A percentile compares a stretch with the other conserved stretches of the same genome.
phyloP scores from a whole-genome alignment of 2,329 filamentous ascomycete species.

The Davidsoniella eucalypti region DNA sequence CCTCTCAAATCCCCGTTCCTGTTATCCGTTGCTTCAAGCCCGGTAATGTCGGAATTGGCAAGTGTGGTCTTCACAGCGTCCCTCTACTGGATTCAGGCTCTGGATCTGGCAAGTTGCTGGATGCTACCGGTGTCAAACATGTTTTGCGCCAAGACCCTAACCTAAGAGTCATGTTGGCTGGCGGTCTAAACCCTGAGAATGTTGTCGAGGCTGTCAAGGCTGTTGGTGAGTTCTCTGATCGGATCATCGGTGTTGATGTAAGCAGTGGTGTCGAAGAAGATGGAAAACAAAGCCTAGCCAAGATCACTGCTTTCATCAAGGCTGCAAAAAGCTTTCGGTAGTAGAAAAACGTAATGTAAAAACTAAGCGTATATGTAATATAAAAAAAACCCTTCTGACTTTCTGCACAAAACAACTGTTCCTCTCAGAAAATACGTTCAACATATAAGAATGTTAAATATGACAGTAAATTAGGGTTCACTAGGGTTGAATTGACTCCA shows the following conservation, averaged over 20 bases:
- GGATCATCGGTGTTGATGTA: slow-evolving; percentile 74
- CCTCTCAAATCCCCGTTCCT: slow-evolving; percentile 72
- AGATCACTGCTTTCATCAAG: slow-evolving; percentile 66
- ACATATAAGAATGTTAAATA: neutral
- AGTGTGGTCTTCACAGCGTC: slow-evolving; percentile 65
- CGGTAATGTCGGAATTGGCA: slow-evolving; percentile 51
- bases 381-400: neutral
- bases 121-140: slow-evolving; percentile 50
- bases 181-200: slow-evolving; percentile 68
- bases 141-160: slow-evolving; percentile 50
- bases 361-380: neutral
- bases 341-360: neutral
- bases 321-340: slow-evolving; percentile 48
- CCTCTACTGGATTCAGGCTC: slow-evolving; percentile 76
- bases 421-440: neutral
- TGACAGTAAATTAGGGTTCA: no score
- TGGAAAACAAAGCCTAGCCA: slow-evolving; percentile 63
- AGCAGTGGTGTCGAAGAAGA: slow-evolving; percentile 84
- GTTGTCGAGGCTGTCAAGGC: slow-evolving; percentile 48
- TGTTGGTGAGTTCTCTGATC: slow-evolving; percentile 38
- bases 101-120: slow-evolving; percentile 66
- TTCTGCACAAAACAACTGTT: neutral
- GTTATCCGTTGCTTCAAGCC: slow-evolving; percentile 79
- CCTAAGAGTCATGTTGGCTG: slow-evolving; percentile 67
- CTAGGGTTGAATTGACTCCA: no score